A percentile compares a stretch with the other conserved stretches of the same genome.
These are phyloP conservation scores for Eucalyptus polyanthemos DNA, from an alignment of 345 rosid genomes.

Conservation along the genomic window DNA sequence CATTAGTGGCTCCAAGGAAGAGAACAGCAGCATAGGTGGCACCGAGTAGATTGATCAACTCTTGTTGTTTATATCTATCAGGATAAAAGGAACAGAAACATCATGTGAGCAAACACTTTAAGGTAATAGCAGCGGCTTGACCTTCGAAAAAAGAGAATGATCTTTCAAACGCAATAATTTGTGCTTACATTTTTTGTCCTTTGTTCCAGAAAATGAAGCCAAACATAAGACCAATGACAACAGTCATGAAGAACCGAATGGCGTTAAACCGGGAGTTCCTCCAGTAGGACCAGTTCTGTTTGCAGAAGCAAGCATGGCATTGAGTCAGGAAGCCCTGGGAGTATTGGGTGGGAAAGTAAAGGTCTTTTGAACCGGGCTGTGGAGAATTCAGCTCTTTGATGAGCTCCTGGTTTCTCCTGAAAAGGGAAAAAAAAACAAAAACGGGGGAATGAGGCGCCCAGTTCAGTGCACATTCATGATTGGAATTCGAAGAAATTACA, in stretches of 20 bases:
- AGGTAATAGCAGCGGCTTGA: background rate
- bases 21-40: conserved; percentile 19
- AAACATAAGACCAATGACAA: conserved; percentile 7
- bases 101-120: background rate
- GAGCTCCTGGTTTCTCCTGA: conserved; percentile 13
- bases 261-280: conserved; percentile 21
- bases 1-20: conserved; percentile 25
- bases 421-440: background rate
- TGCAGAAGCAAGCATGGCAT: conserved; percentile 27
- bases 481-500: background rate
- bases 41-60: conserved; percentile 17
- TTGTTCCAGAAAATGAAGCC: conserved; percentile 20
- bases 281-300: conserved; percentile 36
- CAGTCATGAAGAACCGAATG: conserved; percentile 11
- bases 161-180: background rate
- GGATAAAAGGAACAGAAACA: background rate
- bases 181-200: conserved; percentile 13
- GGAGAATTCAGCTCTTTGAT: conserved; percentile 16
- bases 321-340: conserved; percentile 13
- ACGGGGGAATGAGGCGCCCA: background rate
- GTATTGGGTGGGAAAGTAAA: conserved; percentile 17
- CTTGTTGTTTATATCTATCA: conserved; percentile 8
- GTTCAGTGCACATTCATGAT: background rate
- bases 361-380: conserved; percentile 13
- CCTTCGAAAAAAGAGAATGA: background rate